Evolutionary conservation across 1,284 basidiomycete species (phyloP).

Genomic region (Malassezia pachydermatis): DNA sequence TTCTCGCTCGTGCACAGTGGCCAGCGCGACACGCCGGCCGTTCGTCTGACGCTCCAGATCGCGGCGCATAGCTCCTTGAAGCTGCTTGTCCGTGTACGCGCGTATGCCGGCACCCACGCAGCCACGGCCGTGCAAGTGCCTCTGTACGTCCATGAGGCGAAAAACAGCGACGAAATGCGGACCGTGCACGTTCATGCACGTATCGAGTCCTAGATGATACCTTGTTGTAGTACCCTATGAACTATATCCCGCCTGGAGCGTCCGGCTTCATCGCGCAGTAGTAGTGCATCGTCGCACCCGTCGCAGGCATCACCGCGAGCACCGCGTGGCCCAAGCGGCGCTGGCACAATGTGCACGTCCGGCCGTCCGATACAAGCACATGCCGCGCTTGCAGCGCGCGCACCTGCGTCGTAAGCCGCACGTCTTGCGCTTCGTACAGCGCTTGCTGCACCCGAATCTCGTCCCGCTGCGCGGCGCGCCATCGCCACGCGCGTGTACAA

Average conservation of each 20-base stretch:
- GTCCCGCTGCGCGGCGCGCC: constrained; percentile 20
- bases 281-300: constrained; percentile 40
- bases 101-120: constrained; percentile 19
- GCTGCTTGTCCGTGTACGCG: constrained; percentile 37
- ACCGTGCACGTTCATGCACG: constrained; percentile 24
- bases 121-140: constrained; percentile 25
- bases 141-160: constrained; percentile 41
- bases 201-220: constrained; percentile 22
- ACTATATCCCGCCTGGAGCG: too few relatives aligned
- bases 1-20: constrained; percentile 26
- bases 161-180: constrained; percentile 46
- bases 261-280: constrained; percentile 23
- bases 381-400: constrained; percentile 66
- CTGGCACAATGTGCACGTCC: constrained; percentile 85
- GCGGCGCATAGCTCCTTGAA: constrained; percentile 33
- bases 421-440: constrained; percentile 60
- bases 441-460: constrained; percentile 54
- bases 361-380: constrained; percentile 78
- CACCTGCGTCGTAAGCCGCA: constrained; percentile 62
- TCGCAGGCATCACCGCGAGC: constrained; percentile 63
- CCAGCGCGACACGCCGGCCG: constrained; percentile 4
- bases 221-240: too few relatives aligned
- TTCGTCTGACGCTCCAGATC: constrained; percentile 37
- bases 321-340: constrained; percentile 88
- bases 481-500: constrained; percentile 29